A percentile compares a stretch with the other conserved stretches of the same genome.
Evolutionary conservation across 2,329 filamentous ascomycete species (phyloP).

Genomic region (Aspergillus tubingensis): DNA sequence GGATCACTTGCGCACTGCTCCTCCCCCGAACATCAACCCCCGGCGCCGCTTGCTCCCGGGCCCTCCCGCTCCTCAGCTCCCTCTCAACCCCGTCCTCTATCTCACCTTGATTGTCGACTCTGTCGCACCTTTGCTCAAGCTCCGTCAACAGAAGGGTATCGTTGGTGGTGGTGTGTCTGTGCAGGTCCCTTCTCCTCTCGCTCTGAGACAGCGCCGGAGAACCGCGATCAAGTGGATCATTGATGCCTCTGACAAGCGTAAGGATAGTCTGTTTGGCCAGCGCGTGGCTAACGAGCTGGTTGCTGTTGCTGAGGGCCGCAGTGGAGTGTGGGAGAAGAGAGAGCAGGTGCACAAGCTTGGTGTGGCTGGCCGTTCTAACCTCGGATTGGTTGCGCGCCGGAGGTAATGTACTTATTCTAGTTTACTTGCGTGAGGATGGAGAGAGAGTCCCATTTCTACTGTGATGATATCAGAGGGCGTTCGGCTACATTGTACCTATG

Average conservation of each 20-base stretch:
- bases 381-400: conserved; percentile 4
- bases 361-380: conserved; percentile 75
- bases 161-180: conserved; percentile 84
- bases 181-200: conserved; percentile 78
- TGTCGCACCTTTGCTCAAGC: conserved; percentile 81
- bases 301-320: conserved; percentile 82
- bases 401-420: not conserved
- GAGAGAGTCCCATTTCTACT: not conserved
- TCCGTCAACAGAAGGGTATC: conserved; percentile 73
- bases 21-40: conserved; percentile 74
- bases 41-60: conserved; percentile 63
- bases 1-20: conserved; percentile 77
- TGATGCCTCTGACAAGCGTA: conserved; percentile 76
- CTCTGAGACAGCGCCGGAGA: conserved; percentile 72
- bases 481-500: not conserved
- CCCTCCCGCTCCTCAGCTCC: conserved; percentile 76
- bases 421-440: no score
- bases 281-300: conserved; percentile 84
- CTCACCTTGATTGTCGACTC: conserved; percentile 89
- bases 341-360: conserved; percentile 76
- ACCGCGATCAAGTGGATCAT: conserved; percentile 87
- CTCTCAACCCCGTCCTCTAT: conserved; percentile 86
- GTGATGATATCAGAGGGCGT: not conserved
- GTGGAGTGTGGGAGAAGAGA: conserved; percentile 80
- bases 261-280: conserved; percentile 71